A percentile compares a stretch with the other conserved stretches of the same genome.
Evolutionary conservation across 805 yeast species (phyloP).

Genomic region (Yamadazyma akitaensis): DNA sequence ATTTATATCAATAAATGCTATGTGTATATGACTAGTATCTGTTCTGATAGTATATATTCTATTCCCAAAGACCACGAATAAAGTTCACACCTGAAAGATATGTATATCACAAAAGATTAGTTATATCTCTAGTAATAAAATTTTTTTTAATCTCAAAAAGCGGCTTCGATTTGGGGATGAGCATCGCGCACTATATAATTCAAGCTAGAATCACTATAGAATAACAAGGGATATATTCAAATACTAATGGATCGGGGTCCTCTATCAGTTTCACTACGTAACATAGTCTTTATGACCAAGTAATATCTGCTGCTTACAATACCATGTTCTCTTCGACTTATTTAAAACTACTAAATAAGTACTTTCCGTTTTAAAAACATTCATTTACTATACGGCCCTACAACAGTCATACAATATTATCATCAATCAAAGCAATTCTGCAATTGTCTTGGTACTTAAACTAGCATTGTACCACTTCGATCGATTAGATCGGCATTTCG

Average conservation of each 20-base stretch:
- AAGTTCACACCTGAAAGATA: background rate
- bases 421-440: background rate
- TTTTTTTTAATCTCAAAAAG: constrained; percentile 4
- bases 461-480: background rate
- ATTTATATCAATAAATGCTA: no score
- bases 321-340: background rate
- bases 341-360: no score
- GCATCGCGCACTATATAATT: constrained; percentile 3
- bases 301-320: background rate
- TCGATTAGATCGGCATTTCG: background rate
- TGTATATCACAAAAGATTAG: constrained; percentile 2
- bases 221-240: background rate
- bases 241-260: background rate
- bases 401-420: background rate
- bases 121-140: constrained; percentile 4
- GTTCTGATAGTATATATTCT: background rate
- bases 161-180: constrained; percentile 8
- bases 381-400: background rate
- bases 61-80: background rate
- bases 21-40: background rate
- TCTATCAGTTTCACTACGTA: no score
- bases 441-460: background rate
- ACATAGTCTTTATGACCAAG: background rate
- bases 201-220: background rate
- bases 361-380: no score